A percentile compares a stretch with the other conserved stretches of the same genome.
Evolutionary conservation across 176 grass and related monocot species (phyloP).

Genomic region (Poa annua): DNA sequence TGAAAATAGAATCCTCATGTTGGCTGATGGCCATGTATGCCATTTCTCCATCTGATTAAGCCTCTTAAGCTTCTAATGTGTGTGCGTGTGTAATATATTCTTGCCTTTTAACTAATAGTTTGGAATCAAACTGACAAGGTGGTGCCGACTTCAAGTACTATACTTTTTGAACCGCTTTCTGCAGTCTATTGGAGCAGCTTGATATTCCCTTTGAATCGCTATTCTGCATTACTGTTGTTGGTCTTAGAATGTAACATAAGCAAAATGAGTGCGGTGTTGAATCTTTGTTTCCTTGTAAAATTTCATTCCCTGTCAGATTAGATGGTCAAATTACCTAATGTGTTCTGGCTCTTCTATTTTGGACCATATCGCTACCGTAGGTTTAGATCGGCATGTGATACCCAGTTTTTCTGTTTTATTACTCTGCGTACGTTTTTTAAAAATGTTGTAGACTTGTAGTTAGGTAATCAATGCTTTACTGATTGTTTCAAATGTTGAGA

Average conservation of each 20-base stretch:
- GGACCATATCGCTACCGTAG: background rate
- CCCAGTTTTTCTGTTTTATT: constrained; percentile 20
- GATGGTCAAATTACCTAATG: background rate
- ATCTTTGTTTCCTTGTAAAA: constrained; percentile 19
- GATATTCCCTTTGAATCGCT: background rate
- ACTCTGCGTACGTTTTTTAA: background rate
- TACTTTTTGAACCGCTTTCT: background rate
- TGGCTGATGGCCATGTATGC: background rate
- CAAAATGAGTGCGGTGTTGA: background rate
- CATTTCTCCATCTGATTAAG: background rate
- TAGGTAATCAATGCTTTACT: background rate
- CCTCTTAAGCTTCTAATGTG: background rate
- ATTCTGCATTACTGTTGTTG: background rate
- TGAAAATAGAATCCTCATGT: background rate
- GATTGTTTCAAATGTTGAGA: constrained; percentile 15
- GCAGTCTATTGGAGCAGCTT: background rate
- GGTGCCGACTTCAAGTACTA: constrained; percentile 3
- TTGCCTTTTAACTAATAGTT: background rate
- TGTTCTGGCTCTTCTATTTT: constrained; percentile 7
- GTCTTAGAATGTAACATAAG: background rate
- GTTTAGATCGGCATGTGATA: background rate
- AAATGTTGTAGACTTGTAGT: background rate
- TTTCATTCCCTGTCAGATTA: constrained; percentile 12
- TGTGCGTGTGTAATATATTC: background rate
- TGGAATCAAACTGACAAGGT: background rate